A percentile compares a stretch with the other conserved stretches of the same genome.
phyloP scores from a whole-genome alignment of 2,329 filamentous ascomycete genomes.

The Fusarium buharicum region DNA sequence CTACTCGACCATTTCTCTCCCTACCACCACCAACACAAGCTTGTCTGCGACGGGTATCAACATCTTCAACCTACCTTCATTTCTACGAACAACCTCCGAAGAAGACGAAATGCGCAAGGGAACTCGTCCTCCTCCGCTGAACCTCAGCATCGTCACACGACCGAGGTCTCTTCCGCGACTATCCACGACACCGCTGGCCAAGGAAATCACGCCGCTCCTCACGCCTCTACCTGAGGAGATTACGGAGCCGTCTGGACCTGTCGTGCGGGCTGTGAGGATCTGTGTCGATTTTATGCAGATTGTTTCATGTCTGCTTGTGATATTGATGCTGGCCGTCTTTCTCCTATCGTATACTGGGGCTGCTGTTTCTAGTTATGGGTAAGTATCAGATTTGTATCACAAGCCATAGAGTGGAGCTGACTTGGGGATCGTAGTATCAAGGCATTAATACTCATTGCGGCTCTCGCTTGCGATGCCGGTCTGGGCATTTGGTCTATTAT shows the following conservation, averaged over 20 bases:
- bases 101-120: constrained; percentile 45
- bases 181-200: constrained; percentile 38
- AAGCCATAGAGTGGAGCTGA: constrained; percentile 3
- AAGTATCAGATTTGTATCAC: constrained; percentile 8
- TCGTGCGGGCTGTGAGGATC: constrained; percentile 45
- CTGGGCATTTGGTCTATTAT: constrained; percentile 52
- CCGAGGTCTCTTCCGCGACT: constrained; percentile 40
- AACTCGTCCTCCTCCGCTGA: constrained; percentile 48
- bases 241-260: constrained; percentile 39
- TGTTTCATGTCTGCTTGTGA: constrained; percentile 46
- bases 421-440: constrained; percentile 25
- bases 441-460: constrained; percentile 47
- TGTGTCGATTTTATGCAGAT: constrained; percentile 48
- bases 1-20: constrained; percentile 8
- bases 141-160: constrained; percentile 46
- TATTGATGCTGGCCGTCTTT: constrained; percentile 49
- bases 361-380: constrained; percentile 37
- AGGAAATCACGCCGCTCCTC: constrained; percentile 40
- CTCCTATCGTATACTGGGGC: constrained; percentile 43
- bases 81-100: constrained; percentile 6
- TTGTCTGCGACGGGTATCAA: constrained; percentile 31
- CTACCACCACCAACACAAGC: constrained; percentile 4
- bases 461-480: constrained; percentile 50
- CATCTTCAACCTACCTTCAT: constrained; percentile 18
- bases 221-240: constrained; percentile 41